phyloP scores from a whole-genome alignment of 257 asterid genomes.

The Solanum piurae region DNA sequence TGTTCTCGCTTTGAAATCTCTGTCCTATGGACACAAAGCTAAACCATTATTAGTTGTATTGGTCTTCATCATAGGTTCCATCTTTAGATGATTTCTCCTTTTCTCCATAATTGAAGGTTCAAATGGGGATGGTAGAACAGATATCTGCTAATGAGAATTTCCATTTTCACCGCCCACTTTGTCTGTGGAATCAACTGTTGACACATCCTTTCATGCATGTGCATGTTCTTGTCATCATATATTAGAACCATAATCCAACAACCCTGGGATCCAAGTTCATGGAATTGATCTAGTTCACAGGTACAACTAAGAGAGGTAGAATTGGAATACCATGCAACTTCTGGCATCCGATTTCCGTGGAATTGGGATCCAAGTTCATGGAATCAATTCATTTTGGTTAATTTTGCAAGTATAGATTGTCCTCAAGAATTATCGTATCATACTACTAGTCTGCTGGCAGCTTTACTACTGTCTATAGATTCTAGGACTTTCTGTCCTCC shows the following conservation, averaged over 20 bases:
- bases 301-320: neutral
- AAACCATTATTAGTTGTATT: neutral
- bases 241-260: neutral
- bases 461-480: neutral
- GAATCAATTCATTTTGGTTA: neutral
- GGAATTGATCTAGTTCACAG: neutral
- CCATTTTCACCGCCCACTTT: neutral
- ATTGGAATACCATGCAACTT: neutral
- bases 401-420: neutral
- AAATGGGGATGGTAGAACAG: neutral
- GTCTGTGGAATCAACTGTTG: neutral
- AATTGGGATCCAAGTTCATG: neutral
- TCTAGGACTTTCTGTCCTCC: neutral
- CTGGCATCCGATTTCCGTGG: neutral
- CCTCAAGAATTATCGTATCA: neutral
- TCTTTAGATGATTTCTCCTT: neutral
- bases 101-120: neutral
- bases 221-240: neutral
- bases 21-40: neutral
- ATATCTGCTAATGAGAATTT: neutral
- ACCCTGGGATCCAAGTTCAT: neutral
- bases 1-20: neutral
- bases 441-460: neutral
- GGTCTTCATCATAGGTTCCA: neutral
- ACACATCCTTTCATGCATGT: neutral